Evolutionary conservation across 768 basidiomycete genomes (phyloP).

Genomic region (Hydnum rufescens): DNA sequence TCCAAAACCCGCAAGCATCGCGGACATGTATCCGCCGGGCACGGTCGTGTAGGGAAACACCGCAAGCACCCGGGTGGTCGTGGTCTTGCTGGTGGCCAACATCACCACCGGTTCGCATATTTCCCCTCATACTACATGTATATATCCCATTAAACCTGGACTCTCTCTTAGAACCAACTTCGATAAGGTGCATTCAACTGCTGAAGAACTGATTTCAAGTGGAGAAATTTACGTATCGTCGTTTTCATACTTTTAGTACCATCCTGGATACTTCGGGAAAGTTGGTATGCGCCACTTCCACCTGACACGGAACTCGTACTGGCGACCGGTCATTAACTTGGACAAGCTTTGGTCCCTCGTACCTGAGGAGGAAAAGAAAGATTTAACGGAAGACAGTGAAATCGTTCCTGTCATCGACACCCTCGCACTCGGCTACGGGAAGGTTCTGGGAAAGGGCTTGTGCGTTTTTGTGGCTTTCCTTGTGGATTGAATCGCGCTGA

Average conservation of each 20-base stretch:
- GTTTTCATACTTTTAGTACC: conserved; percentile 34
- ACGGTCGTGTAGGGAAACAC: conserved; percentile 99
- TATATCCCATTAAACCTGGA: conserved; percentile 2
- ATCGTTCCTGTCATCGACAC: conserved; percentile 93
- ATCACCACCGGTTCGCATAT: conserved; percentile 80
- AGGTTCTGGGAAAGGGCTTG: conserved; percentile 89
- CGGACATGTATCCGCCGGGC: conserved; percentile 97
- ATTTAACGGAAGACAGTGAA: conserved; percentile 48
- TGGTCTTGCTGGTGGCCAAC: conserved; percentile 99
- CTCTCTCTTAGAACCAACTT: conserved; percentile 60
- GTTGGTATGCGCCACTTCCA: conserved; percentile 99
- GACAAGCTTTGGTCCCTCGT: conserved; percentile 94
- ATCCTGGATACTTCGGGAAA: conserved; percentile 99
- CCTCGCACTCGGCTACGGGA: conserved; percentile 65
- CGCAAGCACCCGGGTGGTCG: conserved; percentile 99
- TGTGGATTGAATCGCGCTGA: neutral
- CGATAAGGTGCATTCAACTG: conserved; percentile 36
- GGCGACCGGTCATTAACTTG: conserved; percentile 95
- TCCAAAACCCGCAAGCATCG: conserved; percentile 98
- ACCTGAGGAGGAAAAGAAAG: conserved; percentile 65
- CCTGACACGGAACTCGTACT: conserved; percentile 71
- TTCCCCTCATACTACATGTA: neutral
- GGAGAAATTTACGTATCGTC: neutral
- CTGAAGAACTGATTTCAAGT: neutral
- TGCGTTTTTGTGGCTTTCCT: conserved; percentile 22